A percentile compares a stretch with the other conserved stretches of the same genome.
These are phyloP conservation scores for Colletotrichum sp. DNA, from an alignment of 2,329 filamentous ascomycete species.

Conservation along the genomic window DNA sequence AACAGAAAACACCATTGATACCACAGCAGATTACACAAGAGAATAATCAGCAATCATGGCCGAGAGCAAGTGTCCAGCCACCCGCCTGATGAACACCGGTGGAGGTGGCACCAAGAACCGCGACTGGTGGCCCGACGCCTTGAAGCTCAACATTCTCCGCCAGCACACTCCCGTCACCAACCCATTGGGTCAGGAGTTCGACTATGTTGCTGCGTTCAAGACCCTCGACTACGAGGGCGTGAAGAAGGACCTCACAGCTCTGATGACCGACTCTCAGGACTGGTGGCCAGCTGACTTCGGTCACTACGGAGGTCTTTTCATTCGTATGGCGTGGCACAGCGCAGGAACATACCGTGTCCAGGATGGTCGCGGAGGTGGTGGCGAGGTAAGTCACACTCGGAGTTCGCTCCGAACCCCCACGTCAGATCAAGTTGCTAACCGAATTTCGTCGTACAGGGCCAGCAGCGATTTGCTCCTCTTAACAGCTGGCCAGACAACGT, in stretches of 20 bases:
- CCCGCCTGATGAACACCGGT: constrained; percentile 40
- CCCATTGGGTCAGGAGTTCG: constrained; percentile 69
- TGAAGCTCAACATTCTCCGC: constrained; percentile 75
- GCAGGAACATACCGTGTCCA: constrained; percentile 79
- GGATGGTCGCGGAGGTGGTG: constrained; percentile 78
- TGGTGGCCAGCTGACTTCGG: constrained; percentile 86
- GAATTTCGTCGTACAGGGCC: constrained; percentile 47
- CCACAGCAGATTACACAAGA: not conserved
- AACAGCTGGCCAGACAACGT: constrained; percentile 86
- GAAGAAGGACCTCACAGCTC: constrained; percentile 73
- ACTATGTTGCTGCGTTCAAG: constrained; percentile 79
- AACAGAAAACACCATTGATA: not conserved
- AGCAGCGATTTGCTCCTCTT: constrained; percentile 81
- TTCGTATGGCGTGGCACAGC: constrained; percentile 84
- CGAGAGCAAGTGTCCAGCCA: constrained; percentile 16
- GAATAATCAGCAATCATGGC: constrained; percentile 2
- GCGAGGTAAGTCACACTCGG: constrained; percentile 42
- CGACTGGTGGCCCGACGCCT: constrained; percentile 77
- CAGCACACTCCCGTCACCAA: constrained; percentile 70
- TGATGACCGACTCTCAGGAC: constrained; percentile 81
- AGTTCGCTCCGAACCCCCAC: constrained; percentile 40
- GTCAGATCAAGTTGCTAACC: constrained; percentile 55
- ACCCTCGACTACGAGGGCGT: constrained; percentile 71
- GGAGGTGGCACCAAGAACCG: constrained; percentile 71
- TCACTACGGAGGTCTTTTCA: constrained; percentile 81